Base-by-base conservation (phyloP, 352 stramenopile genomes). In the Pythium inflatum region DNA sequence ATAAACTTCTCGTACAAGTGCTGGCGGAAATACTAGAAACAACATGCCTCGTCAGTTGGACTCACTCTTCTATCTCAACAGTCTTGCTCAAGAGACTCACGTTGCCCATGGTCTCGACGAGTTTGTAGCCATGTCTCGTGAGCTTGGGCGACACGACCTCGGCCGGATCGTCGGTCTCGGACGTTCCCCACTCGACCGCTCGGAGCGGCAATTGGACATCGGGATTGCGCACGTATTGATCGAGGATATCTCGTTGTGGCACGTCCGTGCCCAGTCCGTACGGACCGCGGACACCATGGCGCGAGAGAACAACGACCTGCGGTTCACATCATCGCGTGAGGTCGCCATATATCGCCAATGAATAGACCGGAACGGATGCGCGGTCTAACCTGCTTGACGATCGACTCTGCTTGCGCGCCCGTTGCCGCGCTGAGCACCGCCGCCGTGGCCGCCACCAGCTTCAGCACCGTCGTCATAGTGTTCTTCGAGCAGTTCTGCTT, bases 121-220 rank as follows among this genome's bases (percentile, higher is more conserved):
- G 73, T 25, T 75, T 63, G 58, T 81, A 89, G 51, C 85, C 85
- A 74, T 93, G 85, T 55, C 87, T 88, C 11, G 85, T 93, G 66
- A 93, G 79, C 62, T 93, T 93, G n/a, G 85, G 85, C 8, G 83
- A 86, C 60, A 93, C 85, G 61, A 79, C 68, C 66, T 91, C 83
- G 4, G 43, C 68, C 45, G 80, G 80, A 63, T 93, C 82, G 62
- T 90, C 80, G 11, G 68, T 81, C 70, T 91, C 80, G 2, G 79
- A 88, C 18, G 85, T 93, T 25, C 85, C 85, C 85, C 85, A 93
- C 7, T 77, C 79, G 12, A 76, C 77, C 14, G 77, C 85, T 22
- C 66, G 75, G 16, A 91, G 66, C 31, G 83, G 82, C 12, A 93
- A 74, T 49, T 83, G 30, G 30, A 91, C 56, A 20, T 87, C 70